Evolutionary conservation across 2,329 filamentous ascomycete species (phyloP), one percentile per base, ranked within the genome.

Genomic region (Trichoderma semiorbis): DNA sequence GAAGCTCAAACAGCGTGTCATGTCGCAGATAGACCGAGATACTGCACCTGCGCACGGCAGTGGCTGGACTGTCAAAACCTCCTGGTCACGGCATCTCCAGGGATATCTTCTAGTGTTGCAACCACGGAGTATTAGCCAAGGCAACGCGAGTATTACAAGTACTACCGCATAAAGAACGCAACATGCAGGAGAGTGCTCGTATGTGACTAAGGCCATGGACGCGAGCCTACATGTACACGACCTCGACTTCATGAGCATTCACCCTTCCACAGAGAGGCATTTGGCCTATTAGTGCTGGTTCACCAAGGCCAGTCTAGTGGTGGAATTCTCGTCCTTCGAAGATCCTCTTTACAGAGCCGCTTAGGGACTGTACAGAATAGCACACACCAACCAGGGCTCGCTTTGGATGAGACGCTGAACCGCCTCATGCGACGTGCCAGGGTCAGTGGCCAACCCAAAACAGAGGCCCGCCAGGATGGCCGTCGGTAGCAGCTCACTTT

Each of bases 351-450:
- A 5, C 6, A n/a, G 26, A 32, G 30, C 18, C 11, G 14, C 11
- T 3, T 21, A 11, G n/a, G 57, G 12, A 32, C 57, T 21, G 18
- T 10, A 24, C 16, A 43, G 39, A n/a, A 43, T 43, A 34, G 57
- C 30, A 60, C n/a, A 34, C 39, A 62, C 3, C 39, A 28, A 28
- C 30, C 21, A 28, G 67, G 57, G 57, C 30, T 16, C 3, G 21
- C 47, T 43, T 24, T 57, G 32, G 60, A 63, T 63, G 61, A 57
- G 68, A 70, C 68, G 68, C 68, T 70, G 68, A 43, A 57, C 32
- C 60, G 53, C 66, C 55, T 69, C 66, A 61, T 61, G 32, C 55
- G 34, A 69, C 47, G 55, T 57, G 68, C 58, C 60, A 50, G 68
- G 61, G 68, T 58, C 32, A 24, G 6, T 57, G 32, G 32, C 30